Evolutionary conservation across 148 eudicot species (phyloP).

Genomic region (Silene uniflora): DNA sequence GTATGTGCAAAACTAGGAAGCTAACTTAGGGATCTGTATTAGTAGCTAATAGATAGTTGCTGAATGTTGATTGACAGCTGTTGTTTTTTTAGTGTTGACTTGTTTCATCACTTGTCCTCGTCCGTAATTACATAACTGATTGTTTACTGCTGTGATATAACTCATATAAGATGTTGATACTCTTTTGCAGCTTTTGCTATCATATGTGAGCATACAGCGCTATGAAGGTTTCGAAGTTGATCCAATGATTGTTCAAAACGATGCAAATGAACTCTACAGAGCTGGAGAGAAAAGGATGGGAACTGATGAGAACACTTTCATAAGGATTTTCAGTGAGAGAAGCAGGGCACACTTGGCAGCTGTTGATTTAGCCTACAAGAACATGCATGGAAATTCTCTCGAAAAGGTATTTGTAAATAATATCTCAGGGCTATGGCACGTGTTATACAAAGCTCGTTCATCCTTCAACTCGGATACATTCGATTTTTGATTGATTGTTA

Average conservation of each 20-base stretch:
- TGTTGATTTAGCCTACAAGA: slow-evolving; percentile 48
- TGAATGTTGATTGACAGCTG: background rate
- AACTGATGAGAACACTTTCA: slow-evolving; percentile 78
- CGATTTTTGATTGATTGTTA: background rate
- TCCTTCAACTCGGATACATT: background rate
- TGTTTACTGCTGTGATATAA: background rate
- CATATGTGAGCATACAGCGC: slow-evolving; percentile 45
- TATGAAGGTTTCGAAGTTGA: slow-evolving; percentile 87
- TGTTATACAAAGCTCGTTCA: background rate
- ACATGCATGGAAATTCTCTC: slow-evolving; percentile 48
- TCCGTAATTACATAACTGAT: background rate
- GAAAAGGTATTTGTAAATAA: slow-evolving; percentile 54
- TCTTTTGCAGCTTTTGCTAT: slow-evolving; percentile 60
- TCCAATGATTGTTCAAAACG: slow-evolving; percentile 47
- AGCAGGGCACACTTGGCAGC: slow-evolving; percentile 78
- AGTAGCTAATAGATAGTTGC: background rate
- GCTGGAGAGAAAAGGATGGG: slow-evolving; percentile 93
- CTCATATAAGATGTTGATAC: slow-evolving; percentile 1
- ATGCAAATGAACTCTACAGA: slow-evolving; percentile 66
- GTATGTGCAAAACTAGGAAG: background rate
- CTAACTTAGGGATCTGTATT: background rate
- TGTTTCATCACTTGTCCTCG: background rate
- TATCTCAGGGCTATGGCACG: no score
- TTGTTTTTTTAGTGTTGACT: background rate
- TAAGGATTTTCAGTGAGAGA: slow-evolving; percentile 63